Evolutionary conservation across 2,329 filamentous ascomycete genomes (phyloP), one percentile per base, ranked within the genome.

Genomic region (Apiospora phragmitis): DNA sequence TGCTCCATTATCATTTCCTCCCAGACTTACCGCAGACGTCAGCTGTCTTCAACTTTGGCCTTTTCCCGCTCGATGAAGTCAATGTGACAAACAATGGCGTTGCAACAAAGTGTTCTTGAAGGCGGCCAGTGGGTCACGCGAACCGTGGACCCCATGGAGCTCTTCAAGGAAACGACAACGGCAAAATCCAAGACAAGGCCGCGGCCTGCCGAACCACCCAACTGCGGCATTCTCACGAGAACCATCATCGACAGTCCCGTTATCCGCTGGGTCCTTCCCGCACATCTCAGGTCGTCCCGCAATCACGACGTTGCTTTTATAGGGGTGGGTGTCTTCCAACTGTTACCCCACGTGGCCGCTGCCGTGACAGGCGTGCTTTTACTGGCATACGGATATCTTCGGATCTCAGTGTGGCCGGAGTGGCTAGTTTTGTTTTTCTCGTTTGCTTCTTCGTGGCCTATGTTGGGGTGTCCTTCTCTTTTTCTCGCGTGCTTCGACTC

Each of bases 301-400:
- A 85, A 90, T 72, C 94, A 96, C 75, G 95, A 98, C 82, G 89
- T 98, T 73, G 91, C 95, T 47, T 94, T 97, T 76, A 87, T 99
- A 70, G 93, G 94, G 69, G 91, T 92, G 85, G n/a, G 65, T 67
- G n/a, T 26, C 35, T 62, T 62, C 55, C 21, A 38, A 35, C 32
- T 38, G 8, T 14, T 24, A 62, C 32, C 55, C 32, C 55, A 62
- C 55, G 32, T 62, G 32, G 32, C 9, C 32, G 8, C 21, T 62
- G 32, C 55, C 7, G 32, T 62, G 32, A 11, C 32, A 62, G 55
- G 29, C 32, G 32, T 62, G 55, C 55, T 62, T n/a, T 24, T 14
- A 38, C 32, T 62, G 9, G 32, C 55, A 62, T 62, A 38, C 9
- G 18, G 32, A 38, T 12, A 38, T 38, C 29, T n/a, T 38, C 9